Conservation (phyloP, 31 red algal species). For the Porphyra umbilicalis region DNA sequence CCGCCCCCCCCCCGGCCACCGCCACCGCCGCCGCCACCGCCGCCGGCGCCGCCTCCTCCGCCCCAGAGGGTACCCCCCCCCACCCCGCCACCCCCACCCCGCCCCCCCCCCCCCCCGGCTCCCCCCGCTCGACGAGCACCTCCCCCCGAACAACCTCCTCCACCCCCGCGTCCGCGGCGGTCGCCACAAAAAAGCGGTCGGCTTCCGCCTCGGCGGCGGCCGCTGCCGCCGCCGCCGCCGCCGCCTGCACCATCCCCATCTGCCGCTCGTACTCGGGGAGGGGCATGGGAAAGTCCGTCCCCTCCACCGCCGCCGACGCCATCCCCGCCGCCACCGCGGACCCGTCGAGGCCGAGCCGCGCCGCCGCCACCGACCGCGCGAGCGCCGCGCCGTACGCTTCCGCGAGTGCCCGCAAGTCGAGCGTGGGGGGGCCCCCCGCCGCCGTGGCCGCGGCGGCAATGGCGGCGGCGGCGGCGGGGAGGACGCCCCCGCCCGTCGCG, state of each 20-base stretch:
- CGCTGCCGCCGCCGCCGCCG: constrained; percentile 14
- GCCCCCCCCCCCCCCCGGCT: background rate
- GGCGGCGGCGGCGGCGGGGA: background rate
- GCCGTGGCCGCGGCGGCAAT: too few species aligned
- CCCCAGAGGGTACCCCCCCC: background rate
- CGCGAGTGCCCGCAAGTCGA: constrained; percentile 7
- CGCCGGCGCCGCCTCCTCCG: background rate
- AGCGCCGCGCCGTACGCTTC: constrained; percentile 40
- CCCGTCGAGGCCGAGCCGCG: constrained; percentile 28
- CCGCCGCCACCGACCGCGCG: constrained; percentile 35
- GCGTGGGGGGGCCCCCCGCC: too few species aligned
- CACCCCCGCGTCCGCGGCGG: background rate
- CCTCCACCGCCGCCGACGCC: constrained; percentile 12
- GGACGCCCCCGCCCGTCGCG: background rate
- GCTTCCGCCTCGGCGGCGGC: constrained; percentile 25
- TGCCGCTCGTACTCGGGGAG: constrained; percentile 16
- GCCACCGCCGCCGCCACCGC: background rate
- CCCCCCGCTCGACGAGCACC: background rate
- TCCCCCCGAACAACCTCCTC: constrained; percentile 6
- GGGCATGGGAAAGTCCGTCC: constrained; percentile 40
- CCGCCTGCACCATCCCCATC: constrained; percentile 13
- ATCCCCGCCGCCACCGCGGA: constrained; percentile 20
- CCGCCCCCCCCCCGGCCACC: background rate
- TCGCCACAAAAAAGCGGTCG: constrained; percentile 24
- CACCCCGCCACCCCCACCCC: background rate